Conservation (phyloP, 106 monocot genomes). For the Dioscorea dumetorum region DNA sequence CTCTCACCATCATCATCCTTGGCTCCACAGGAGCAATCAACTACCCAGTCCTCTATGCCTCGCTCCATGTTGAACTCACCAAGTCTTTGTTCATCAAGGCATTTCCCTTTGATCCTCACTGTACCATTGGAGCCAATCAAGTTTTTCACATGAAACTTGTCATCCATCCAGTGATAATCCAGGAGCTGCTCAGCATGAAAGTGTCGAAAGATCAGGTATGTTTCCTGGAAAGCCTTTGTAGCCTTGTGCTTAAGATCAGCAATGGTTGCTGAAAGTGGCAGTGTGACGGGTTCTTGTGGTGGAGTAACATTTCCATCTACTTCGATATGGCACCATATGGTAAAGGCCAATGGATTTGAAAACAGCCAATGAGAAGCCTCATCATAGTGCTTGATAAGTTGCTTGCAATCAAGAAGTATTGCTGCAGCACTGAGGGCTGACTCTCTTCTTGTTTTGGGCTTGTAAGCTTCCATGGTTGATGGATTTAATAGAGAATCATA, state of each 20-base stretch:
- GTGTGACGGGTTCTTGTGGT: constrained; percentile 54
- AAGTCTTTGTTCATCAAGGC: constrained; percentile 26
- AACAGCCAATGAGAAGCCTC: not conserved
- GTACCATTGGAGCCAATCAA: constrained; percentile 20
- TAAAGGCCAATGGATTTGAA: constrained; percentile 10
- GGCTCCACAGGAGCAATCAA: constrained; percentile 76
- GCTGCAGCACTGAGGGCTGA: constrained; percentile 15
- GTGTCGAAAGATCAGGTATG: constrained; percentile 46
- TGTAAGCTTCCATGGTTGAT: constrained; percentile 46
- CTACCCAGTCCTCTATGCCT: constrained; percentile 69
- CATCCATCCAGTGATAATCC: constrained; percentile 18
- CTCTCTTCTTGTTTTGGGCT: constrained; percentile 11
- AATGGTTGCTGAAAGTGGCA: constrained; percentile 41
- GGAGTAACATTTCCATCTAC: constrained; percentile 23
- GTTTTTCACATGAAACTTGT: constrained; percentile 21
- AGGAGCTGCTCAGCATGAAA: constrained; percentile 54
- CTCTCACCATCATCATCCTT: constrained; percentile 89
- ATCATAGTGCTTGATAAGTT: constrained; percentile 60
- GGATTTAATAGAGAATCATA: constrained; percentile 56
- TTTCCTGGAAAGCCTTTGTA: constrained; percentile 56
- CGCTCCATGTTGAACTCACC: constrained; percentile 59
- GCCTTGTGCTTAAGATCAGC: constrained; percentile 53
- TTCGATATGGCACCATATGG: constrained; percentile 45
- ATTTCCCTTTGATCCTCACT: constrained; percentile 37
- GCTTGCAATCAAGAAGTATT: constrained; percentile 82